Conservation (phyloP, 441 rosid species). For the Melastoma candidum region DNA sequence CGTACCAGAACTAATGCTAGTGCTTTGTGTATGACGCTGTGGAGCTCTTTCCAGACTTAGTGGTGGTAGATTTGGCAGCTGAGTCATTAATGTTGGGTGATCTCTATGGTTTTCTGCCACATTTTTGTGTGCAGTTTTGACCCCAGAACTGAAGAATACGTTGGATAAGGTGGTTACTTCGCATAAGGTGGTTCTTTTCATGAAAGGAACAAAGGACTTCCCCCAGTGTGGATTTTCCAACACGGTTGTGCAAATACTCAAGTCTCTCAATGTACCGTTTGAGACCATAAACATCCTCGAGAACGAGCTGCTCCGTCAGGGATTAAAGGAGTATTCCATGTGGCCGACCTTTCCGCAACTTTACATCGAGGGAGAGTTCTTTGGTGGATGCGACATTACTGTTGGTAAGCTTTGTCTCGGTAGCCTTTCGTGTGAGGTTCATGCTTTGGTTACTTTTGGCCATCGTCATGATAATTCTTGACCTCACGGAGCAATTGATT, state of each 20-base stretch:
- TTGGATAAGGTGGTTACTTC: constrained; percentile 68
- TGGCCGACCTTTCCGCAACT: constrained; percentile 99
- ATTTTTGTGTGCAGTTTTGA: constrained; percentile 28
- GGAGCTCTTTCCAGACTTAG: not conserved
- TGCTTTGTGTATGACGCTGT: too few species aligned
- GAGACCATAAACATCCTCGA: constrained; percentile 70
- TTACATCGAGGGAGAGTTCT: constrained; percentile 81
- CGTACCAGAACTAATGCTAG: too few species aligned
- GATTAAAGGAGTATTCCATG: constrained; percentile 75
- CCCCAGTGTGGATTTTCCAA: constrained; percentile 93
- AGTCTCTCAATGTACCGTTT: constrained; percentile 55
- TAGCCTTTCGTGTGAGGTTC: not conserved
- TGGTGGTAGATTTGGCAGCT: not conserved
- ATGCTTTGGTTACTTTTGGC: too few species aligned
- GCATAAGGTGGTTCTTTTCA: constrained; percentile 65
- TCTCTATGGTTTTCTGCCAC: constrained; percentile 1
- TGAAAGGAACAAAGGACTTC: constrained; percentile 86
- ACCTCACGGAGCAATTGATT: too few species aligned
- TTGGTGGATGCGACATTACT: constrained; percentile 93
- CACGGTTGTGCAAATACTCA: constrained; percentile 82
- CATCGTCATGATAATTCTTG: too few species aligned
- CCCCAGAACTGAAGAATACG: constrained; percentile 60
- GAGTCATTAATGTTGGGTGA: not conserved
- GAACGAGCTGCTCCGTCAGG: constrained; percentile 75
- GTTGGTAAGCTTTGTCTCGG: constrained; percentile 36